phyloP scores from a whole-genome alignment of 179 eudicot species.

The Spinacia oleracea region DNA sequence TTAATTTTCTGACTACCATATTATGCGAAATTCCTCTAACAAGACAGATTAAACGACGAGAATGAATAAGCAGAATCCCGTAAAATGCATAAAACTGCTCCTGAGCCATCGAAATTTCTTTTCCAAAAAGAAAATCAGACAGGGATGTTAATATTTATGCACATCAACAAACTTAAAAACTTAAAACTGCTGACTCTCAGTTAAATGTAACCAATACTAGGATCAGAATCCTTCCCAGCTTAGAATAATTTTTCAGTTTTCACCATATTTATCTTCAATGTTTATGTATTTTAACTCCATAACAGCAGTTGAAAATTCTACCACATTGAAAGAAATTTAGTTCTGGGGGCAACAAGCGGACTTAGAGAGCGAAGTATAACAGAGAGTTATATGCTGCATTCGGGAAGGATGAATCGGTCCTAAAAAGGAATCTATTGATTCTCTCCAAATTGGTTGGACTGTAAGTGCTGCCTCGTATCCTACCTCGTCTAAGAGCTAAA shows the following conservation, averaged over 20 bases:
- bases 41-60: background rate
- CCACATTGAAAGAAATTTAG: background rate
- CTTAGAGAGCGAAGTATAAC: no score
- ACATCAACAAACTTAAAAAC: no score
- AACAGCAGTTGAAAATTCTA: background rate
- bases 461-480: background rate
- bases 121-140: background rate
- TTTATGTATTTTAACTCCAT: background rate
- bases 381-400: no score
- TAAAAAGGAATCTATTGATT: no score
- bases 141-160: background rate
- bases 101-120: background rate
- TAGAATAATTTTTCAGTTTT: background rate
- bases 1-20: background rate
- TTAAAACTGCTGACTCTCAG: background rate
- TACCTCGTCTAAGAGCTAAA: background rate
- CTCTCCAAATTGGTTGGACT: no score
- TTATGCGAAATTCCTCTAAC: background rate
- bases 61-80: background rate
- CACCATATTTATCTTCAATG: background rate
- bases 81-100: no score
- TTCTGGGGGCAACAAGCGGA: no score
- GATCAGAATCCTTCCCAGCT: background rate
- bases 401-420: no score
- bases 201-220: background rate